A percentile compares a stretch with the other conserved stretches of the same genome.
Evolutionary conservation across 345 rosid species (phyloP).

Genomic region (Pseudoturritis turrita): DNA sequence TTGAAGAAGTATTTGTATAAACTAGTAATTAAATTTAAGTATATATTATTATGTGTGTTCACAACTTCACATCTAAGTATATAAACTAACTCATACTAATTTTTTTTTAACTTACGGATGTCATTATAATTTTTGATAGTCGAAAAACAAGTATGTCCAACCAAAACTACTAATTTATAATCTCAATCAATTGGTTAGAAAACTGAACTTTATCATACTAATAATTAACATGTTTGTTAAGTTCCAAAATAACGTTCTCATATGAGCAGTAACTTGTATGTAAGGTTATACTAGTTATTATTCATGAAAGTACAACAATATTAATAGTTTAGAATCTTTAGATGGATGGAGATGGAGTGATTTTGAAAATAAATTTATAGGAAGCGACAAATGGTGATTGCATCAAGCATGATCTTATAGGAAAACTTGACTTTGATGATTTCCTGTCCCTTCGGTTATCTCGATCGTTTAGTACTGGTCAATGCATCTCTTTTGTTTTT

Average conservation of each 20-base stretch:
- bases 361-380: background rate
- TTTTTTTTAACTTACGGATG: too few relatives aligned
- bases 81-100: too few relatives aligned
- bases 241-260: background rate
- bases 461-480: slow-evolving; percentile 32
- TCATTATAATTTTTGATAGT: too few relatives aligned
- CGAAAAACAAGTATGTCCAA: too few relatives aligned
- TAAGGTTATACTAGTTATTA: background rate
- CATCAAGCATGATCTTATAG: slow-evolving; percentile 19
- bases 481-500: background rate
- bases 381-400: slow-evolving; percentile 21
- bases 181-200: background rate
- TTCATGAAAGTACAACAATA: background rate
- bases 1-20: slow-evolving; percentile 15
- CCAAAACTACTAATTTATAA: too few relatives aligned
- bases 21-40: background rate
- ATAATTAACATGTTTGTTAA: background rate
- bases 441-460: slow-evolving; percentile 20
- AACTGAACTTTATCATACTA: background rate
- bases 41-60: too few relatives aligned
- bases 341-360: slow-evolving; percentile 4
- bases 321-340: background rate
- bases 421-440: slow-evolving; percentile 26
- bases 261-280: background rate
- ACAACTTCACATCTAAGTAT: too few relatives aligned